Conservation (phyloP, 2,329 filamentous ascomycete species). For the Fusarium heterosporum region DNA sequence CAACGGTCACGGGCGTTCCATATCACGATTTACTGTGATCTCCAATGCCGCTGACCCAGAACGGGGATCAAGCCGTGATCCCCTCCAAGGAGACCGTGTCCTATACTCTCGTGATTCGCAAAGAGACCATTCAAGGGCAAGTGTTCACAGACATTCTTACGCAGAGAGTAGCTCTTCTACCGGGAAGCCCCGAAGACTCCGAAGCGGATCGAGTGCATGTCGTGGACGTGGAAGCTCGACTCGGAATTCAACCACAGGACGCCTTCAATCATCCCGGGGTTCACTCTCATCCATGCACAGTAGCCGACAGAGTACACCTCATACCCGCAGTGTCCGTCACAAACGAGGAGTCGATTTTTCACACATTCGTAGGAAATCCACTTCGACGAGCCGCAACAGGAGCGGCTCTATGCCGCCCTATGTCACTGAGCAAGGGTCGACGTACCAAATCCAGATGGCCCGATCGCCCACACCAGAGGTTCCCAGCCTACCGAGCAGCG, state of each 20-base stretch:
- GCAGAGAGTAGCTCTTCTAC: slow-evolving; percentile 41
- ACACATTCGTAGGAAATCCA: slow-evolving; percentile 57
- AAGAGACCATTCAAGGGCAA: slow-evolving; percentile 73
- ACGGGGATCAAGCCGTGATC: slow-evolving; percentile 77
- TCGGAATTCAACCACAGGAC: slow-evolving; percentile 47
- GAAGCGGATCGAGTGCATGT: slow-evolving; percentile 52
- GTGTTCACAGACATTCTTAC: slow-evolving; percentile 69
- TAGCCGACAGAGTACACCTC: slow-evolving; percentile 57
- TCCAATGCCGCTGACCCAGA: slow-evolving; percentile 67
- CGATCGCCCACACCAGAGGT: slow-evolving; percentile 50
- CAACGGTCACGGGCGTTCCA: slow-evolving; percentile 63
- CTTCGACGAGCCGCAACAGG: slow-evolving; percentile 44
- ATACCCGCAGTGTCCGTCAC: slow-evolving; percentile 58
- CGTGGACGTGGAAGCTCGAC: slow-evolving; percentile 48
- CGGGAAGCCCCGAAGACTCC: slow-evolving; percentile 49
- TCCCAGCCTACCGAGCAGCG: slow-evolving; percentile 41
- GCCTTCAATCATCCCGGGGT: slow-evolving; percentile 52
- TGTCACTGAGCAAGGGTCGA: slow-evolving; percentile 34
- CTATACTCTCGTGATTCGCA: slow-evolving; percentile 57
- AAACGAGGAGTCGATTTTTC: slow-evolving; percentile 69
- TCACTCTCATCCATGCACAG: slow-evolving; percentile 65
- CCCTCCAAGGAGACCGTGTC: slow-evolving; percentile 77
- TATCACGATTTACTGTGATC: slow-evolving; percentile 74
- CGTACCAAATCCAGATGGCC: slow-evolving; percentile 37
- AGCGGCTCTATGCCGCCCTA: slow-evolving; percentile 36